phyloP scores from a whole-genome alignment of 2,329 filamentous ascomycete species.

The Fonsecaea monophora region DNA sequence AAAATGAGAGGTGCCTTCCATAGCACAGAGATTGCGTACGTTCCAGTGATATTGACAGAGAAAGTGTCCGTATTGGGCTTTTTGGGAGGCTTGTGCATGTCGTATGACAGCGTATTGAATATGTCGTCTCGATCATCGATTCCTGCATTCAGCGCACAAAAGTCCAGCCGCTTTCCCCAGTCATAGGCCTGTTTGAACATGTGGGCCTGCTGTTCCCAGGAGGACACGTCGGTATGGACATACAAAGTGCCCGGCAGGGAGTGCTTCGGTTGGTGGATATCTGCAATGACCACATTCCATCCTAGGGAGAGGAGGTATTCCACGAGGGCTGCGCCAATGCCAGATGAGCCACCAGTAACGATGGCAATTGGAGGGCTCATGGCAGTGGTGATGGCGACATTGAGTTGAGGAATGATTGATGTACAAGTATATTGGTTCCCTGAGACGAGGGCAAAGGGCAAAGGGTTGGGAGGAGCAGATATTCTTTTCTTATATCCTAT shows the following conservation, averaged over 20 bases:
- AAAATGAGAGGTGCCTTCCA: neutral
- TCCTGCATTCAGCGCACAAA: slow-evolving; percentile 27
- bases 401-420: neutral
- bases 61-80: slow-evolving; percentile 20
- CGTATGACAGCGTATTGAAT: slow-evolving; percentile 23
- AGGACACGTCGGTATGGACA: slow-evolving; percentile 25
- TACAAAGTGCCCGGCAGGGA: slow-evolving; percentile 1
- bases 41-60: slow-evolving; percentile 20
- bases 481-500: neutral
- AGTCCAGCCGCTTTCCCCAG: slow-evolving; percentile 24
- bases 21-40: slow-evolving; percentile 7
- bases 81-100: slow-evolving; percentile 19
- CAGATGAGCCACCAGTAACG: slow-evolving; percentile 42
- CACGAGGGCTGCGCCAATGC: slow-evolving; percentile 37
- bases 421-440: neutral
- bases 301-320: slow-evolving; percentile 21
- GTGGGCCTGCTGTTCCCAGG: slow-evolving; percentile 23
- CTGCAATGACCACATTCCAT: slow-evolving; percentile 26
- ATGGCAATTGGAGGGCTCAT: slow-evolving; percentile 32
- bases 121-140: slow-evolving; percentile 28
- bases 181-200: slow-evolving; percentile 26
- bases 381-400: neutral
- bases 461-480: neutral
- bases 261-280: slow-evolving; percentile 18
- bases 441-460: neutral